Conservation (phyloP, 1,284 basidiomycete genomes). For the Phellinidium pouzarii region DNA sequence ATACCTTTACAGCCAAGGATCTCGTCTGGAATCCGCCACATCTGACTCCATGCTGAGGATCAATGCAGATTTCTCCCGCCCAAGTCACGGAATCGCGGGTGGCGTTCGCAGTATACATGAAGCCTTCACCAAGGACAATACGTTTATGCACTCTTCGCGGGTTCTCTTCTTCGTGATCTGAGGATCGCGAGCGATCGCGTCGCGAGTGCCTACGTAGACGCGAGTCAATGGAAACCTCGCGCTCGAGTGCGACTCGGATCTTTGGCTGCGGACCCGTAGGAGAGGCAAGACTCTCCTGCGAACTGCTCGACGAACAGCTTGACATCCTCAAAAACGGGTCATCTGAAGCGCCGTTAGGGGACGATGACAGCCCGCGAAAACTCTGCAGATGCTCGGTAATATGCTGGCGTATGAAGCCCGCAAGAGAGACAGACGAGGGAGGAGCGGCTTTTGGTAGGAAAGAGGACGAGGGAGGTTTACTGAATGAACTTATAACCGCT, state of each 20-base stretch:
- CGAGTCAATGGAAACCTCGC: slow-evolving; percentile 10
- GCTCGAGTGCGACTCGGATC: slow-evolving; percentile 10
- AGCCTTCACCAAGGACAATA: slow-evolving; percentile 16
- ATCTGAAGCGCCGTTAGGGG: too few species aligned
- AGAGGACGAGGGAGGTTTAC: slow-evolving; percentile 9
- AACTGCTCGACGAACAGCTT: background rate
- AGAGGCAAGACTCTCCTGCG: background rate
- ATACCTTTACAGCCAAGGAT: slow-evolving; percentile 12
- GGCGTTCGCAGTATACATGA: slow-evolving; percentile 6
- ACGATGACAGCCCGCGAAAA: background rate
- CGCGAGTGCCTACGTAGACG: background rate
- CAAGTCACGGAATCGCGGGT: slow-evolving; percentile 8
- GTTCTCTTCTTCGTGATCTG: background rate
- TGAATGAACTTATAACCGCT: background rate
- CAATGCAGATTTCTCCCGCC: slow-evolving; percentile 16
- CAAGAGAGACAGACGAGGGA: slow-evolving; percentile 2
- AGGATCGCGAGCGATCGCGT: background rate
- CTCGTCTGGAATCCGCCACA: slow-evolving; percentile 13
- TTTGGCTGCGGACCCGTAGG: background rate
- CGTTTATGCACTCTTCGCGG: slow-evolving; percentile 6
- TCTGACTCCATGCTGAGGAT: background rate
- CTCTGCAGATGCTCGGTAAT: slow-evolving; percentile 6
- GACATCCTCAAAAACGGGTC: background rate
- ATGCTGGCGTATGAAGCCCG: slow-evolving; percentile 6
- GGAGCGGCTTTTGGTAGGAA: slow-evolving; percentile 13